These are phyloP conservation scores for Leishmania mexicana DNA, from an alignment of 208 protist genomes.

Conservation along the genomic window DNA sequence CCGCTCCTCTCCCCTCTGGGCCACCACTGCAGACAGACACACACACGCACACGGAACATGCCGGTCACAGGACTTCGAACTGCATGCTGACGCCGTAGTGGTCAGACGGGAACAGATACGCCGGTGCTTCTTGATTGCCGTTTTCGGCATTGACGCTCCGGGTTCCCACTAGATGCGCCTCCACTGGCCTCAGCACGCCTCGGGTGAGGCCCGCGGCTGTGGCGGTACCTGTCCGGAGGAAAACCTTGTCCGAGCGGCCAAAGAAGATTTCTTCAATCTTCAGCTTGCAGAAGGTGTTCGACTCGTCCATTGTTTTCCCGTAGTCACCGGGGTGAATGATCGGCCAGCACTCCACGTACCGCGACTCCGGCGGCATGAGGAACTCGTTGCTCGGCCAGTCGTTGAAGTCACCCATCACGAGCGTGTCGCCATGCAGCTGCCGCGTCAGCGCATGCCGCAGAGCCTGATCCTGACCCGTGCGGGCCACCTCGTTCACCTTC, in stretches of 20 bases:
- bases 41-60: not conserved
- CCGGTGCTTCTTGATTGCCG: constrained; percentile 67
- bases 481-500: constrained; percentile 66
- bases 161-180: constrained; percentile 83
- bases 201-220: not conserved
- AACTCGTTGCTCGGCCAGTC: constrained; percentile 91
- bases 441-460: constrained; percentile 64
- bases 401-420: constrained; percentile 93
- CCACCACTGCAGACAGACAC: not conserved
- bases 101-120: constrained; percentile 90
- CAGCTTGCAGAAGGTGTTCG: constrained; percentile 91
- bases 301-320: constrained; percentile 92
- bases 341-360: constrained; percentile 86
- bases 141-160: constrained; percentile 88
- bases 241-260: constrained; percentile 89
- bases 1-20: not conserved
- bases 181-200: constrained; percentile 50
- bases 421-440: constrained; percentile 51
- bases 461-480: constrained; percentile 73
- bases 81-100: constrained; percentile 89
- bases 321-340: constrained; percentile 60
- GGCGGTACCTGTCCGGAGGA: constrained; percentile 50
- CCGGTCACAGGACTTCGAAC: constrained; percentile 33
- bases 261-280: constrained; percentile 94
- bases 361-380: constrained; percentile 72